Base-by-base conservation (phyloP, 257 asterid species). In the Solanum bulbocastanum region DNA sequence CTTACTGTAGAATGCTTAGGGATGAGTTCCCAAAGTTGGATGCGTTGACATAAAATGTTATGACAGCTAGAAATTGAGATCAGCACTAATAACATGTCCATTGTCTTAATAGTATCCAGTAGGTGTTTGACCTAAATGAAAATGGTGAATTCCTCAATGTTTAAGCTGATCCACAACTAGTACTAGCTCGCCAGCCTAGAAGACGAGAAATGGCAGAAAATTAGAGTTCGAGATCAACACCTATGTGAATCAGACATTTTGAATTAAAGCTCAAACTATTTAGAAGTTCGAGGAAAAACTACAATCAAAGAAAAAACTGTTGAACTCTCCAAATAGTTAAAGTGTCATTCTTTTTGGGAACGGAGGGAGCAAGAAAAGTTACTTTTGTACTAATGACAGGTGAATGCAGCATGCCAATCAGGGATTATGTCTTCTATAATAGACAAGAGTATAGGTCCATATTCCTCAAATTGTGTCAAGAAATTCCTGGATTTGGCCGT, bases 391-490 rank as follows among this genome's bases (percentile, higher is more conserved):
- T 82, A 10, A 18, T 82, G 85, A 49, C 84, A 86, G 88, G 88
- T 86, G 72, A 86, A 52, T 20, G 69, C 81, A 46, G 84, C 88
- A 73, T 86, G 68, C 30, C 60, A 60, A 12, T 75, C 66, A 32
- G 88, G 88, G 42, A 36, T 12, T 88, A 72, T 88, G 35, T 86
- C 90, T 89, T 89, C 91, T 1, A 88, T 89, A 40, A 88, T 91
- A 18, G 93, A 91, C 49, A 88, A 83, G 33, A 58, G 69, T 37
- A 86, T 91, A 87, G 91, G 93, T 40, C 86, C 91, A 22, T 86
- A 91, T 82, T 88, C 91, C 32, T 56, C 86, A 10, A 91, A 91
- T 52, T 88, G 91, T 22, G 88, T 91, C 27, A 88, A 91, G 83
- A 89, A 88, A 85, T 91, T 91, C 71, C 27, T 88, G 73, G 74